Base-by-base conservation (phyloP, 2,329 filamentous ascomycete genomes). In the Orbilia blumenaviensis region DNA sequence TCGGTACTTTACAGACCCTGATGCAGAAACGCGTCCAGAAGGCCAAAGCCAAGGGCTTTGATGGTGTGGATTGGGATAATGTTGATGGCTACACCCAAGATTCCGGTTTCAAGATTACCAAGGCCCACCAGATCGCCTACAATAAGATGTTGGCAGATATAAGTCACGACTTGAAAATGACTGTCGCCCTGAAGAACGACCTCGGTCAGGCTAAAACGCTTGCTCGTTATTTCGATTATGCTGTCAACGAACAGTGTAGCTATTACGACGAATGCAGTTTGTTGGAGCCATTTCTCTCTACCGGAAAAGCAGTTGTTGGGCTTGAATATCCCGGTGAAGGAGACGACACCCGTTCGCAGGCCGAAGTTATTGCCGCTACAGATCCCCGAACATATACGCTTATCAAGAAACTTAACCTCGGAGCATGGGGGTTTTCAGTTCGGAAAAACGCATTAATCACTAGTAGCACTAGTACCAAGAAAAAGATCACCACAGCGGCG, bases 61-160 rank as follows among this genome's bases (percentile, higher is more conserved):
- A 90, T 80, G 90, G 87, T 3, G 86, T 92, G 8, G 90, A 92
- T 81, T 88, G 89, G 0, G 90, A 92, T 80, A 92, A 92, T 78
- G 86, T 92, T 5, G 90, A 91, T 80, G 89, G 85, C 1, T 91
- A 88, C 80, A 76, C 64, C 6, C 72, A 76, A 38, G 14, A 50
- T 10, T 76, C 72, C 21, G 72, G 72, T 1, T 76, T 76, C 25
- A 25, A 44, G 18, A 69, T 76, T 23, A 69, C 46, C 41, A 41
- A 58, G 27, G 23, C 34, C 4, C 42, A 76, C 2, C 72, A 76
- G 29, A 41, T 76, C 21, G 50, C 63, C 14, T 76, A 64, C 29
- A 76, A 76, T 25, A 76, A 54, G 42, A 69, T 76, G 72, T 54
- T 76, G 18, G 46, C 72, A n/a, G 27, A 64, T 5, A 76, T 76